A percentile compares a stretch with the other conserved stretches of the same genome.
These are phyloP conservation scores for Cicer bijugum DNA, from an alignment of 306 rosid genomes.

Conservation along the genomic window DNA sequence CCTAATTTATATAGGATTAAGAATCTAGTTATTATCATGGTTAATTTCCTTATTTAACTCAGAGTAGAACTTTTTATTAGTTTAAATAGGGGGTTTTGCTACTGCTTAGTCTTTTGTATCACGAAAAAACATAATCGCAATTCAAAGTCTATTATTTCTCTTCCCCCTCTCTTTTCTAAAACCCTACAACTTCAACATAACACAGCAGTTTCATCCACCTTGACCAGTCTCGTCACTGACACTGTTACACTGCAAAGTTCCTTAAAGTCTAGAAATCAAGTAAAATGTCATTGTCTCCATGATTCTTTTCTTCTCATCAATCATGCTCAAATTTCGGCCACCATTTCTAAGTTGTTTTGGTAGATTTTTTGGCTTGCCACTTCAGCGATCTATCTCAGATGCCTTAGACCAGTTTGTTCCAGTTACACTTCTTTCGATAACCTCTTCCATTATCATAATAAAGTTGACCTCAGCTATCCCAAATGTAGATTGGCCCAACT, in stretches of 20 bases:
- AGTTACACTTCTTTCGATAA: not conserved
- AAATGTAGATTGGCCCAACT: conserved; percentile 9
- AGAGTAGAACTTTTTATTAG: not conserved
- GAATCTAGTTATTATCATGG: not conserved
- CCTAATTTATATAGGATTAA: conserved; percentile 5
- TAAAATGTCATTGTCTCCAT: conserved; percentile 2
- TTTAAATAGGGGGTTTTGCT: not conserved
- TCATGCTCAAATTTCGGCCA: conserved; percentile 7
- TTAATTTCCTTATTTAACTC: conserved; percentile 1
- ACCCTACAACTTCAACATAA: not conserved
- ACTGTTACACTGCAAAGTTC: not conserved
- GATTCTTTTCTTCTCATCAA: not conserved
- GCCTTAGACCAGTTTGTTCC: not conserved
- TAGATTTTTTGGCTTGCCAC: not conserved
- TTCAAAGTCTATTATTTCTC: not conserved
- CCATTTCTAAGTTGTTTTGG: conserved; percentile 8
- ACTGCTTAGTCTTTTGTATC: conserved; percentile 14
- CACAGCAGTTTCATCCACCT: not conserved
- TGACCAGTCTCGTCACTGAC: not conserved
- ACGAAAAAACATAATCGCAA: not conserved
- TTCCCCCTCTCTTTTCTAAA: conserved; percentile 11
- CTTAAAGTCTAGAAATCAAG: conserved; percentile 12
- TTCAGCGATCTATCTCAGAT: not conserved
- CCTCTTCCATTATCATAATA: not conserved
- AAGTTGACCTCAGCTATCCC: conserved; percentile 5